These are phyloP conservation scores for Acidiella bohemica DNA, from an alignment of 495 filamentous ascomycete genomes.

Conservation along the genomic window DNA sequence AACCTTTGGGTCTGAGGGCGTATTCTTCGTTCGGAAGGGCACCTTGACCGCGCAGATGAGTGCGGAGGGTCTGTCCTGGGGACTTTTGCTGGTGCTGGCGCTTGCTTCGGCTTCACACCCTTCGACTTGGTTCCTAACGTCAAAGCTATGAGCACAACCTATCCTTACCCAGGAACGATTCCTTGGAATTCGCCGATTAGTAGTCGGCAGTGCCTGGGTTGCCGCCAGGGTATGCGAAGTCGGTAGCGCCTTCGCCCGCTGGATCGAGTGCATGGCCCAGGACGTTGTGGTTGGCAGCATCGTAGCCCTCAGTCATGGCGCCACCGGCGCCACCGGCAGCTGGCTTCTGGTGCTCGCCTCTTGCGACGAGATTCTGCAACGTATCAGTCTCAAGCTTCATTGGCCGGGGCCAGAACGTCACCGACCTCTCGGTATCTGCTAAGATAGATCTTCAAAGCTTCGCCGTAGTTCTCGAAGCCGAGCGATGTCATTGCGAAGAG, in stretches of 20 bases:
- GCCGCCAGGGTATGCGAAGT: constrained; percentile 27
- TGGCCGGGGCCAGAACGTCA: neutral
- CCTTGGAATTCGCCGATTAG: neutral
- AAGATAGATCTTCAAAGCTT: constrained; percentile 95
- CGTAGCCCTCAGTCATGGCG: constrained; percentile 17
- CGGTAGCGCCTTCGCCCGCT: constrained; percentile 21
- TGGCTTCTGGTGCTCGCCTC: constrained; percentile 25
- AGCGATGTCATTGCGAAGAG: constrained; percentile 98
- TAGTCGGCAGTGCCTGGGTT: constrained; percentile 9
- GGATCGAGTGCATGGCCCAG: constrained; percentile 26
- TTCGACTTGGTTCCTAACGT: no score
- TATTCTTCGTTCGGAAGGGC: neutral
- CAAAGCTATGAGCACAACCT: no score
- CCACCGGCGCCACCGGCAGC: constrained; percentile 18
- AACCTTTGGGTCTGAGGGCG: no score
- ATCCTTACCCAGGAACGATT: no score
- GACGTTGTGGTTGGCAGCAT: constrained; percentile 23
- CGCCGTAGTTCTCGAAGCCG: constrained; percentile 96
- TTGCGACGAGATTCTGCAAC: constrained; percentile 28
- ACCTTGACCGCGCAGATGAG: neutral
- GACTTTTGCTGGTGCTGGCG: neutral
- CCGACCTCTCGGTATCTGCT: constrained; percentile 96
- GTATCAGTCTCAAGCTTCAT: neutral
- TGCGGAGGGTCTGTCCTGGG: neutral
- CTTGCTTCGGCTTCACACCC: no score